Evolutionary conservation across 139 green algal species (phyloP).

Genomic region (Astrephomene gubernaculifera): DNA sequence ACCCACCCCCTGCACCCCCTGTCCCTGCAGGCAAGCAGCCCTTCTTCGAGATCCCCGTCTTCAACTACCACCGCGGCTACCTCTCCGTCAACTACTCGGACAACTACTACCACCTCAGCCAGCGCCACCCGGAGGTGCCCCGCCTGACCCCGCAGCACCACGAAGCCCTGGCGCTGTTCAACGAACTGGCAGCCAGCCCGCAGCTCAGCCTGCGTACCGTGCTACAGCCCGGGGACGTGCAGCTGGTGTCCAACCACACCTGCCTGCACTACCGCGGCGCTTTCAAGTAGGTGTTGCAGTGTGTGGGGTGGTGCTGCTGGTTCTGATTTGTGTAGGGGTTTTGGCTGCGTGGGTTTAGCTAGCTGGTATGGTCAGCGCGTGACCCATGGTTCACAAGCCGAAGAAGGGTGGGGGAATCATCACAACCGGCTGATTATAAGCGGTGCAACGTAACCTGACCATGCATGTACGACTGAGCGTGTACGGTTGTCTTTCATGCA

Average conservation of each 20-base stretch:
- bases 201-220: constrained; percentile 63
- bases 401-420: too few relatives aligned
- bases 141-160: constrained; percentile 40
- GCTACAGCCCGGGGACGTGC: constrained; percentile 76
- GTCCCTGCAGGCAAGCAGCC: constrained; percentile 57
- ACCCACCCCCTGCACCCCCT: too few relatives aligned
- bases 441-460: too few relatives aligned
- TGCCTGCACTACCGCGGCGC: constrained; percentile 65
- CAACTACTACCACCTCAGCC: constrained; percentile 71
- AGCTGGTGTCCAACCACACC: constrained; percentile 76
- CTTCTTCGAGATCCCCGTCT: constrained; percentile 71
- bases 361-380: too few relatives aligned
- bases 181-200: constrained; percentile 58
- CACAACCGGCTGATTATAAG: too few relatives aligned
- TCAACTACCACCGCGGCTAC: constrained; percentile 69
- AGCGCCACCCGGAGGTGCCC: constrained; percentile 70
- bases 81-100: constrained; percentile 56
- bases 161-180: constrained; percentile 59
- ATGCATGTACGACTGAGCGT: too few relatives aligned
- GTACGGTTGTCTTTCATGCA: too few relatives aligned
- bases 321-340: too few relatives aligned
- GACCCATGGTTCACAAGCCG: too few relatives aligned
- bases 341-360: too few relatives aligned
- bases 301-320: too few relatives aligned
- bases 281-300: constrained; percentile 56